A percentile compares a stretch with the other conserved stretches of the same genome.
phyloP scores from a whole-genome alignment of 2,329 filamentous ascomycete species.

The Colletotrichum nymphaeae region DNA sequence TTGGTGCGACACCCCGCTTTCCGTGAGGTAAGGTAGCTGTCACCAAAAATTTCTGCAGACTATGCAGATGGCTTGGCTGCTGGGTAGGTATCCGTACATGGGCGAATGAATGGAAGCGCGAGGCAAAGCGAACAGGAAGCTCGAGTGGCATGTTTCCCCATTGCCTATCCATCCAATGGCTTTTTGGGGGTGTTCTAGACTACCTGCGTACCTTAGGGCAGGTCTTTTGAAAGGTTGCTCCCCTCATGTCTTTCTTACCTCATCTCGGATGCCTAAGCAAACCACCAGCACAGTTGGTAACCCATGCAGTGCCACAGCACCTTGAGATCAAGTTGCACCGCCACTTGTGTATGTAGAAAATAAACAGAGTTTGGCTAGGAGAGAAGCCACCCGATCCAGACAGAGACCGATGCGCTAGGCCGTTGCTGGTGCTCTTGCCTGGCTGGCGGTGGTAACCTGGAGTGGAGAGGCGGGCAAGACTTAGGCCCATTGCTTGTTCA shows the following conservation, averaged over 20 bases:
- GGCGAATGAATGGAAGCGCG: background rate
- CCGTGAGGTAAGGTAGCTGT: background rate
- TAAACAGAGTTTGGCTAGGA: constrained; percentile 3
- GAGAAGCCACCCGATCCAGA: constrained; percentile 2
- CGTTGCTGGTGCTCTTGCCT: background rate
- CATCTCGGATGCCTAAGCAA: background rate
- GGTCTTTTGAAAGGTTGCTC: background rate
- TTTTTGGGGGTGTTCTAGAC: background rate
- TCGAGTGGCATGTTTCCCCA: background rate
- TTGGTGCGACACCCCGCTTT: constrained; percentile 11
- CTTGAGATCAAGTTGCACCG: constrained; percentile 13
- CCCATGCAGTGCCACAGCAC: background rate
- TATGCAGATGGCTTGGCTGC: background rate
- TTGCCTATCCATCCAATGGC: background rate
- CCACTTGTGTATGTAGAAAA: background rate
- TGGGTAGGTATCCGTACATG: background rate
- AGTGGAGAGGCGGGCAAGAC: constrained; percentile 9
- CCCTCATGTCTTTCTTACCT: background rate
- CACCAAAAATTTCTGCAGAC: background rate
- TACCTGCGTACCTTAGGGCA: background rate
- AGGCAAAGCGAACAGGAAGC: background rate
- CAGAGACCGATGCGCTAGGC: constrained; percentile 5
- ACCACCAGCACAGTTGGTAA: background rate
- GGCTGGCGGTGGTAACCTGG: background rate
- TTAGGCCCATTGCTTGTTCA: no score